These are phyloP conservation scores for Tetrahymena malaccensis DNA, from an alignment of 73 alveolate genomes.

Conservation along the genomic window DNA sequence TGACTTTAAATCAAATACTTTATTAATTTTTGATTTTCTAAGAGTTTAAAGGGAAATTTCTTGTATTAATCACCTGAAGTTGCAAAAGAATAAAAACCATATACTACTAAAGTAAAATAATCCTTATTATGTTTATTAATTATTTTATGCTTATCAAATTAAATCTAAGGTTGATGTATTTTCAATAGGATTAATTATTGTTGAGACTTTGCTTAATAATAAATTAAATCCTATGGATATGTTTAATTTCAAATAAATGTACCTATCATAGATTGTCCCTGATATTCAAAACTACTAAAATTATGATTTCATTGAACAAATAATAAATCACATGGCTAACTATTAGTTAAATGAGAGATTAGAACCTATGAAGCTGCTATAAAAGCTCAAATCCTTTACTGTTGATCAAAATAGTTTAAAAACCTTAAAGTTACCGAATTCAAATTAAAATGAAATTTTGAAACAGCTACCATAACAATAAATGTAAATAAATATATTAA, in stretches of 20 bases:
- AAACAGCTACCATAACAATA: too few relatives aligned
- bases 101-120: neutral
- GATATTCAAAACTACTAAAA: neutral
- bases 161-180: neutral
- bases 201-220: neutral
- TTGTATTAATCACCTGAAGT: neutral
- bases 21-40: too few relatives aligned
- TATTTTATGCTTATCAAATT: neutral
- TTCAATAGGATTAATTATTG: neutral
- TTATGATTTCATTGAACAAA: neutral
- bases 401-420: neutral
- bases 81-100: neutral
- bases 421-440: neutral
- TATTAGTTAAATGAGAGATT: neutral
- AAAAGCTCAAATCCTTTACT: neutral
- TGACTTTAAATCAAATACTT: too few relatives aligned
- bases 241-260: too few relatives aligned
- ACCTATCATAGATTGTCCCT: neutral
- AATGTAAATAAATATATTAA: too few relatives aligned
- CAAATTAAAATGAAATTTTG: too few relatives aligned
- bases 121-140: too few relatives aligned
- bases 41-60: neutral
- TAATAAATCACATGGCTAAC: neutral
- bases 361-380: neutral
- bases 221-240: neutral